Evolutionary conservation across 768 basidiomycete genomes (phyloP), one percentile per base, ranked within the genome.

Genomic region (Tricholoma hemisulphureum): DNA sequence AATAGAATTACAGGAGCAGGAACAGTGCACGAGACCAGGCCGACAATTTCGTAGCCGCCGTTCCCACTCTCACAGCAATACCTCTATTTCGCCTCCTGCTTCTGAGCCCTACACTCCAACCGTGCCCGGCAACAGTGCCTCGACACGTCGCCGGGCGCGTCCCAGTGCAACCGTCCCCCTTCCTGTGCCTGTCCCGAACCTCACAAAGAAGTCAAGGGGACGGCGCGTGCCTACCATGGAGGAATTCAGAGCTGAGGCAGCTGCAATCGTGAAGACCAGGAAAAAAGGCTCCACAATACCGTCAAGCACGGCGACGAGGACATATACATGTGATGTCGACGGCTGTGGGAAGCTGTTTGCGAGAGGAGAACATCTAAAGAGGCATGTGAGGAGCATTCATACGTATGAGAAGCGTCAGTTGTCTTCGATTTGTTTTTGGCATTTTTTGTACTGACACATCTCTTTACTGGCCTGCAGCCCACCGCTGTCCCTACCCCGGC

Each of bases 261-360:
- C 49, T 3, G 53, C 29, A 18, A 7, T 23, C 14, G n/a, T 24
- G 21, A 53, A 56, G 58, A 56, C 56, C 59, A 67, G 24, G 56
- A 61, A 58, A 51, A 61, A 61, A 57, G 34, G 43, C 24, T 18
- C 21, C 16, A 26, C 41, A 8, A 54, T 26, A 18, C 37, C 51
- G 13, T 54, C 57, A 6, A 59, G 55, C n/a, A 62, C 64, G 55
- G 55, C 56, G 8, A 59, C 73, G 62, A 74, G 88, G 49, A 77
- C 80, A 26, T 88, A 85, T 69, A 76, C 82, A 58, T 93, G 91
- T 69, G 76, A 78, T 18, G 88, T 89, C 0, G 75, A 81, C 1
- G 89, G 83, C 1, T 94, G 92, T 63, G 84, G 84, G 16, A 92
- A 92, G 74, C 85, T 86, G 56, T 95, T 95, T 64, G 83, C 83